Conservation (phyloP, 2,329 filamentous ascomycete species). For the Tolypocladium album region DNA sequence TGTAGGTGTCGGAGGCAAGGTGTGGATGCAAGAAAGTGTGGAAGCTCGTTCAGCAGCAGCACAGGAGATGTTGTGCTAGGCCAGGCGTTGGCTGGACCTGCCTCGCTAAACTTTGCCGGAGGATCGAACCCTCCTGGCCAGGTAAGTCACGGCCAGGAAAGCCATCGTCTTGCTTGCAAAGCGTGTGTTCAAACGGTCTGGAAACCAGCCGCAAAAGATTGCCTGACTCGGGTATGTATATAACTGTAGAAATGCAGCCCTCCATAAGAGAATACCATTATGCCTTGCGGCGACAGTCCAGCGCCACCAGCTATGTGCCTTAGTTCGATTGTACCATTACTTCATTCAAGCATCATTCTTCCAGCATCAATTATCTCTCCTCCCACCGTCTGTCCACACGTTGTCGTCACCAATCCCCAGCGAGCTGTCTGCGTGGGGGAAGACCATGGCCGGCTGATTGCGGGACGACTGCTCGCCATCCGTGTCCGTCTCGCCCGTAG, state of each 20-base stretch:
- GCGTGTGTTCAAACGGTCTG: no score
- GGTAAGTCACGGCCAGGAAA: background rate
- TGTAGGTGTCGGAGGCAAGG: background rate
- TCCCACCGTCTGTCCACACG: slow-evolving; percentile 21
- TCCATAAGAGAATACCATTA: background rate
- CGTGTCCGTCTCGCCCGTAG: slow-evolving; percentile 14
- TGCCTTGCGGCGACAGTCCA: background rate
- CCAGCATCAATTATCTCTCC: background rate
- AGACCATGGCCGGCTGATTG: slow-evolving; percentile 12
- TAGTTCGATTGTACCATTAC: background rate
- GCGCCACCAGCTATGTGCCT: background rate
- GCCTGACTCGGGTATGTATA: background rate
- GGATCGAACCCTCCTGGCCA: background rate
- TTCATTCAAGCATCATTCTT: background rate
- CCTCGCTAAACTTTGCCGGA: background rate
- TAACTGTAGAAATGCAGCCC: background rate
- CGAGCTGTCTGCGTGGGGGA: slow-evolving; percentile 23
- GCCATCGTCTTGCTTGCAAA: no score
- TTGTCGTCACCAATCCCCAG: slow-evolving; percentile 28
- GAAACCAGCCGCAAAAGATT: background rate
- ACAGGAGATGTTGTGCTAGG: background rate
- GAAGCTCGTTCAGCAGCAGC: background rate
- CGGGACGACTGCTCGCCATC: slow-evolving; percentile 11
- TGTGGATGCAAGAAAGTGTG: background rate
- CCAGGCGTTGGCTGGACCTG: background rate